Evolutionary conservation across 2,329 filamentous ascomycete species (phyloP).

Genomic region (Fusarium foetens): DNA sequence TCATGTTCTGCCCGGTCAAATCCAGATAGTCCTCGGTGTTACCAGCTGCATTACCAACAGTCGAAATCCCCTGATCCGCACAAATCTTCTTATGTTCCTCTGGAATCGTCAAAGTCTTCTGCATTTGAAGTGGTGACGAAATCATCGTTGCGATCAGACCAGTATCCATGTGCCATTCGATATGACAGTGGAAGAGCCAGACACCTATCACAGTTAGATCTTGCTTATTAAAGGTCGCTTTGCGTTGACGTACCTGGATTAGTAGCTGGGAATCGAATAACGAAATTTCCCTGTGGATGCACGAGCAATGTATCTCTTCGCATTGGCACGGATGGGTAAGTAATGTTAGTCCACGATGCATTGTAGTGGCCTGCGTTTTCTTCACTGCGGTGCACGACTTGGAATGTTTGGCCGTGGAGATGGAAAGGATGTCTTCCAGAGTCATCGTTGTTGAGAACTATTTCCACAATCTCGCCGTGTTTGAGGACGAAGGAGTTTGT

Average conservation of each 20-base stretch:
- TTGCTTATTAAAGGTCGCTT: accelerated
- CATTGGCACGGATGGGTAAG: not conserved
- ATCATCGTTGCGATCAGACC: not conserved
- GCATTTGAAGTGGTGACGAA: not conserved
- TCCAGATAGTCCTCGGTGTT: not conserved
- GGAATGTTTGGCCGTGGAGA: not conserved
- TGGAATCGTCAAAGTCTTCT: not conserved
- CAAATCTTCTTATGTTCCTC: not conserved
- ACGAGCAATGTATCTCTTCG: not conserved
- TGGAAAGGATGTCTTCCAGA: not conserved
- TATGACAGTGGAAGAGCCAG: not conserved
- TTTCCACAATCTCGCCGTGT: not conserved
- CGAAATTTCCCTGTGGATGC: not conserved
- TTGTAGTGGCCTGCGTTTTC: not conserved
- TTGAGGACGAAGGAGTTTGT: not conserved
- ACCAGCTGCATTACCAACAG: not conserved
- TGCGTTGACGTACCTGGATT: not conserved
- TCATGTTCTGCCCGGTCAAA: not conserved
- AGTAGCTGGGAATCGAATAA: not conserved
- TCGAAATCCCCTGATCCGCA: not conserved
- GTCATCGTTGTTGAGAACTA: not conserved
- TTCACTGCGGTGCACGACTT: not conserved
- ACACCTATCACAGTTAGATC: not conserved
- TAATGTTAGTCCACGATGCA: not conserved
- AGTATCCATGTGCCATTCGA: not conserved